A percentile compares a stretch with the other conserved stretches of the same genome.
phyloP scores from a whole-genome alignment of 2,329 filamentous ascomycete genomes.

The Fusarium cyanostomum region DNA sequence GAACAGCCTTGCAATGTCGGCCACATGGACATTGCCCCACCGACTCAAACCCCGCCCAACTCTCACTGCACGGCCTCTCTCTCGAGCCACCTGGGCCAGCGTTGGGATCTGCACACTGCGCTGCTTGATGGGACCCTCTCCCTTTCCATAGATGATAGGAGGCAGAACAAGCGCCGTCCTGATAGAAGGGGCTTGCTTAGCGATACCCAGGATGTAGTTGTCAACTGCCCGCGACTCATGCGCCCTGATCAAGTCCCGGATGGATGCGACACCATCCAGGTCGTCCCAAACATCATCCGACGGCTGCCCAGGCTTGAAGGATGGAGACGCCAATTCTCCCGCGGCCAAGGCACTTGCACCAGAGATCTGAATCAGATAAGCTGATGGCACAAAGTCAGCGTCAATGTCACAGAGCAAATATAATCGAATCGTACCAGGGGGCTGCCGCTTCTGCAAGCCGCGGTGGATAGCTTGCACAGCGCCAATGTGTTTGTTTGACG shows the following conservation, averaged over 20 bases:
- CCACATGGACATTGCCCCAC: conserved; percentile 51
- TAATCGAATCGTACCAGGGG: neutral
- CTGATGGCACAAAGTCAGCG: neutral
- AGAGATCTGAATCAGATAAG: conserved; percentile 49
- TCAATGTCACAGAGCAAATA: accelerated
- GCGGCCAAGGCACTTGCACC: conserved; percentile 49
- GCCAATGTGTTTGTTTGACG: conserved; percentile 46
- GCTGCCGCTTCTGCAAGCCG: conserved; percentile 33
- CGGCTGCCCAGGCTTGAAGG: conserved; percentile 45
- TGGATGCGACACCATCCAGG: conserved; percentile 39
- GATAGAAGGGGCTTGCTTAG: conserved; percentile 37
- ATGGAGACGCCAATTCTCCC: conserved; percentile 45
- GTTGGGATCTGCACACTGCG: conserved; percentile 54
- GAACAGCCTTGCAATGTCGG: conserved; percentile 47
- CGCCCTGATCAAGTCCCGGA: conserved; percentile 41
- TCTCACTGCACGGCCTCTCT: conserved; percentile 45
- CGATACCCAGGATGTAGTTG: conserved; percentile 49
- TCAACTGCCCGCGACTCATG: conserved; percentile 48
- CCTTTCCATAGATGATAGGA: conserved; percentile 53
- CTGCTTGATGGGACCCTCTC: conserved; percentile 50
- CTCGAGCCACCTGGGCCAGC: conserved; percentile 47
- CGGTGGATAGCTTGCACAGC: conserved; percentile 46
- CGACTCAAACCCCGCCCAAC: conserved; percentile 47
- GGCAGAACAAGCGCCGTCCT: conserved; percentile 50
- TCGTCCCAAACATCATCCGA: conserved; percentile 49